Base-by-base conservation (phyloP, 495 filamentous ascomycete genomes). In the Stereocaulon alpinum region DNA sequence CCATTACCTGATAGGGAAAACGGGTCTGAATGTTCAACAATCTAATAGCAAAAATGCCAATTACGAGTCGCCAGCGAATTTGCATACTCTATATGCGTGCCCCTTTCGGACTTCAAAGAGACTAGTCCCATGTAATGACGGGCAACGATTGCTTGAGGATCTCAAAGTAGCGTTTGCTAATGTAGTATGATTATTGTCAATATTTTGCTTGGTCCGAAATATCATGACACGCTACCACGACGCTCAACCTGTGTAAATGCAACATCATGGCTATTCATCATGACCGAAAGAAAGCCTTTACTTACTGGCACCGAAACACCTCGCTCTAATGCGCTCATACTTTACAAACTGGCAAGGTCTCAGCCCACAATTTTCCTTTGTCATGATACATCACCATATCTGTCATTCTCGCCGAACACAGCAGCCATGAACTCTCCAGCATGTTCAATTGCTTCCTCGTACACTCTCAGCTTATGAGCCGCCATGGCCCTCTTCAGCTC, bases 401-500 rank as follows among this genome's bases (percentile, higher is more conserved):
- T 34, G 12, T 37, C 29, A 12, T 52, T 32, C 29, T 44, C 34
- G 18, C 18, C 41, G 20, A 56, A 56, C 27, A 58, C 40, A 40
- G 14, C 34, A 14, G 50, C 68, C 47, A 77, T 72, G 64, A 77
- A 78, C 49, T 77, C 70, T 14, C 75, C 73, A 0, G 72, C 75
- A 62, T 64, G 30, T 34, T 52, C 49, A 34, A 52, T 52, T 11
- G 49, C 49, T 37, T 52, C 49, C 17, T 52, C 49, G 12, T 52
- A 52, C 6, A 37, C 49, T 52, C 49, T 52, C 49, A 52, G 18
- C n/a, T 52, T 37, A 15, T 52, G 49, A 52, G 30, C 30, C 6
- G 27, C 49, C 15, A 52, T 37, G n/a, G 76, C 74, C 51, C 71
- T 70, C 62, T 76, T 75, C 72, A 73, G 73, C 62, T 76, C 72